phyloP scores from a whole-genome alignment of 148 eudicot genomes.

The Linanthus parryae region DNA sequence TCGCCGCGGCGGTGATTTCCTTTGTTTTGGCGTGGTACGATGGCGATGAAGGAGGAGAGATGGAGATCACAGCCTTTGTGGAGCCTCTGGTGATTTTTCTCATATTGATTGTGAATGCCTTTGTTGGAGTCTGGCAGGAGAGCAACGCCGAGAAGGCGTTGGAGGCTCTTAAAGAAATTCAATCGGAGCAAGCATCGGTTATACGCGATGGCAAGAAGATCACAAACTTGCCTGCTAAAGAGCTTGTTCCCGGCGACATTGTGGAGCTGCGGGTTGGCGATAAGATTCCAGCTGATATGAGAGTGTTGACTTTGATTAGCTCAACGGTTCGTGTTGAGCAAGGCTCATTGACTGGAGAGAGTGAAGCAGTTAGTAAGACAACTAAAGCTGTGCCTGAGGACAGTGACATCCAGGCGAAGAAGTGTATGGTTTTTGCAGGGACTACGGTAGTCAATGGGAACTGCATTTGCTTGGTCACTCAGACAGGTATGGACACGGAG shows the following conservation, averaged over 20 bases:
- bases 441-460: slow-evolving; percentile 74
- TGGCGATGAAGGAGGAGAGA: slow-evolving; percentile 39
- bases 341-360: slow-evolving; percentile 80
- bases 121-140: slow-evolving; percentile 93
- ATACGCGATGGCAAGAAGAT: slow-evolving; percentile 60
- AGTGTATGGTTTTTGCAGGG: slow-evolving; percentile 83
- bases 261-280: slow-evolving; percentile 79
- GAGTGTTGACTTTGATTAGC: slow-evolving; percentile 52
- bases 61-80: slow-evolving; percentile 57
- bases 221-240: slow-evolving; percentile 67
- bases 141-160: slow-evolving; percentile 83
- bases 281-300: slow-evolving; percentile 83
- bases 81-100: slow-evolving; percentile 71
- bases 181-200: slow-evolving; percentile 61
- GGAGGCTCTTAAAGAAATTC: slow-evolving; percentile 79
- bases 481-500: slow-evolving; percentile 66
- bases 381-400: slow-evolving; percentile 41
- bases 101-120: slow-evolving; percentile 65
- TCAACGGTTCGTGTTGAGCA: slow-evolving; percentile 75
- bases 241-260: slow-evolving; percentile 81
- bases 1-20: slow-evolving; percentile 68
- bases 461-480: slow-evolving; percentile 53
- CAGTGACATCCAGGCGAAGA: slow-evolving; percentile 76
- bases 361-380: slow-evolving; percentile 70
- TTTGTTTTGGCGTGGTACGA: slow-evolving; percentile 62